Evolutionary conservation across 345 rosid genomes (phyloP), one percentile per base, ranked within the genome.

Genomic region (Citropsis articulata): DNA sequence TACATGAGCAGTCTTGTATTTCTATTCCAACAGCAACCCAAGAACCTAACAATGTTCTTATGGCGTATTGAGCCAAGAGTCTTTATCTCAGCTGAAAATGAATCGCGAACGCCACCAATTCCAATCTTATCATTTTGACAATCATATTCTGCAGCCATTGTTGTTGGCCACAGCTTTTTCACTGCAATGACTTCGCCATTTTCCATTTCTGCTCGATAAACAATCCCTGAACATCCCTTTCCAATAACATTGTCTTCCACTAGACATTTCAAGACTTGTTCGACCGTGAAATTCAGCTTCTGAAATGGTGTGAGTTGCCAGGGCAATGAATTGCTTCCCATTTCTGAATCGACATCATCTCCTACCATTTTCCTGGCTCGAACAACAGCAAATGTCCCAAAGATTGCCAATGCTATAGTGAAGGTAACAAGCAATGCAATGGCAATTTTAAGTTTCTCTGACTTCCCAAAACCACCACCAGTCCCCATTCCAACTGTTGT

Each of bases 271-370:
- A 92, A 82, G 66, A 92, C 89, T 36, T 90, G 91, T 73, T 89
- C 93, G 1, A 92, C 87, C 7, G 93, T 84, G 82, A 92, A 92
- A 81, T 82, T 89, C 76, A 92, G 87, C 76, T 89, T 90, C 79
- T 92, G 94, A 80, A 92, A 92, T 35, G 97, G 93, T 70, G 97
- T 92, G 89, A 92, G 88, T 48, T 92, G 90, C 97, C 91, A 92
- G 68, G 93, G 90, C 88, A 89, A 85, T 14, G 85, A 63, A 73
- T 78, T 84, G 8, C 82, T 85, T 81, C 89, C 93, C 9, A 69
- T 81, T 84, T 89, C 93, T 24, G 89, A 88, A 56, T 88, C 91
- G n/a, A 84, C 86, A 73, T 82, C 89, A 12, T 83, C 82, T 14
- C 61, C 81, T n/a, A 84, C 65, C 78, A 86, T 80, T 84, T 83